Evolutionary conservation across 2,329 filamentous ascomycete species (phyloP), one percentile per base, ranked within the genome.

Genomic region (Diplodia intermedia): DNA sequence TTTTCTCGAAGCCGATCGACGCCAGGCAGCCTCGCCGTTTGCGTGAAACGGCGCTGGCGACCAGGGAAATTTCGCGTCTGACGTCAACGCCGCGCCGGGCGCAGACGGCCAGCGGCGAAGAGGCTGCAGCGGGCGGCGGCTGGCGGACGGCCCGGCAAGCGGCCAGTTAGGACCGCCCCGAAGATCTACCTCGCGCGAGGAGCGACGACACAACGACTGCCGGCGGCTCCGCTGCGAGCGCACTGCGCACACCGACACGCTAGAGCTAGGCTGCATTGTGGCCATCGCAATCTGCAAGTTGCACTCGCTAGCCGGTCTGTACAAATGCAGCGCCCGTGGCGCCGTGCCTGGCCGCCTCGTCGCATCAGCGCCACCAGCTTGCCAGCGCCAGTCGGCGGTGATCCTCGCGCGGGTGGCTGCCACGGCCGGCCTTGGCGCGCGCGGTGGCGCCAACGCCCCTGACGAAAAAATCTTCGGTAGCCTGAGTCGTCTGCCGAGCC

Each of bases 251-350:
- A 60, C 56, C 55, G 36, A 57, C 55, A 57, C 57, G 47, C 36
- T 63, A n/a, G 43, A 31, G 33, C 29, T 49, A 50, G 60, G 29
- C 56, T 60, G 56, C 56, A 43, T 4, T 29, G 5, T 52, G 47
- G 47, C 29, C 29, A 38, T 63, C 60, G 29, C 47, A 63, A 63
- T 63, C 60, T 63, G 29, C 43, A 47, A 47, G 43, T 36, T 31
- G 60, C 43, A 2, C 43, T 23, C 57, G 43, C 43, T 63, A 63
- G 60, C 31, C 43, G 20, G 31, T 9, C 47, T 52, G 60, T 53
- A 63, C 60, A 52, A 62, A 63, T 23, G 47, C 60, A 52, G 60
- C 60, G n/a, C n/a, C n/a, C n/a, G n/a, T n/a, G n/a, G n/a, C n/a
- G 60, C 26, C 26, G 60, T 63, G 43, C 57, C 43, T 50, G 29